Evolutionary conservation across 176 grass and related monocot species (phyloP), one percentile per base, ranked within the genome.

Genomic region (Ensete glaucum): DNA sequence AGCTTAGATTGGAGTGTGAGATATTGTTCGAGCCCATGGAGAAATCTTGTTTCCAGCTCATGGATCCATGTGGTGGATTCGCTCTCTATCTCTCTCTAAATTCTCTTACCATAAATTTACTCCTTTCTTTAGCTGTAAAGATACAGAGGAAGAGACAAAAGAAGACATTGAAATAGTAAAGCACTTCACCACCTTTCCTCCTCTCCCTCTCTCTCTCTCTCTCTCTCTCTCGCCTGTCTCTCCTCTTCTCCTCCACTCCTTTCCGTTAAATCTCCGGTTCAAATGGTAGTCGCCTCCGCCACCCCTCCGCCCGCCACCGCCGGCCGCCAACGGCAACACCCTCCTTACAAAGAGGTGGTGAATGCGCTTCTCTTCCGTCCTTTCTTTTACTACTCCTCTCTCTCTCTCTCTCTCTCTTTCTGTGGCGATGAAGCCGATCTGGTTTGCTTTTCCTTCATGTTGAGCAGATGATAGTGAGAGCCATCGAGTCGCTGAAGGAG

Each of bases 401-500:
- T 19, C 34, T 11, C 1, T 21, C 67, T 21, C 14, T 26, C 0
- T 70, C 6, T 20, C 17, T 51, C 1, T n/a, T 2, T 64, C 1
- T 70, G 11, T 20, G 12, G 51, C 20, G 67, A 48, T 16, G 29
- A 50, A 12, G 17, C 34, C 2, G 15, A 70, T 70, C 67, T 19
- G 6, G 20, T 19, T 70, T 70, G 1, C 9, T 17, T 43, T 50
- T 50, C 3, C 34, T 53, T 55, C 22, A 20, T 78, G 12, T 77
- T 49, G 10, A 14, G 71, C 67, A 89, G 88, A 89, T 89, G 88
- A 77, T 89, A 24, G 8, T 77, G 79, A 79, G 73, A 49, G 85
- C 82, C 62, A 62, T 90, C 15, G 51, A 62, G 76, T 70, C 81
- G 79, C 79, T 87, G 13, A 52, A 73, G 27, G 78, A 84, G 17